Evolutionary conservation across 257 asterid genomes (phyloP).

Genomic region (Lavandula angustifolia): DNA sequence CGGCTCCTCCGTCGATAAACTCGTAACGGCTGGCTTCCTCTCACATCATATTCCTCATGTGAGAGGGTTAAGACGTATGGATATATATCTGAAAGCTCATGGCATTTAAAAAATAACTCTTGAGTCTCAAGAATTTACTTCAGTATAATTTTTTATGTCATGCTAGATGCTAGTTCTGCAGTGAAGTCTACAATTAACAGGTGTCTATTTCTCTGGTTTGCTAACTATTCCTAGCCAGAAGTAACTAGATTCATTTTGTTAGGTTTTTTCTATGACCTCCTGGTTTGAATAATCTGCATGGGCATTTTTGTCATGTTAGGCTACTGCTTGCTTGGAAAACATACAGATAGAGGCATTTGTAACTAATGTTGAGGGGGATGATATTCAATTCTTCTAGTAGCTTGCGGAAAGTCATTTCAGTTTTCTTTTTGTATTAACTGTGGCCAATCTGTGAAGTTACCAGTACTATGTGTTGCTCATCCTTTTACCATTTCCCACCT

Average conservation of each 20-base stretch:
- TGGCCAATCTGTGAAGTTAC: slow-evolving; percentile 27
- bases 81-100: background rate
- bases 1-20: too few species aligned
- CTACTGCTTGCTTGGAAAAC: slow-evolving; percentile 51
- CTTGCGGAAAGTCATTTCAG: slow-evolving; percentile 26
- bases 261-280: slow-evolving; percentile 31
- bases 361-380: slow-evolving; percentile 51
- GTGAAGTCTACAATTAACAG: background rate
- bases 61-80: background rate
- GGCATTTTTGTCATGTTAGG: slow-evolving; percentile 44
- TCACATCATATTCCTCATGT: background rate
- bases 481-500: slow-evolving; percentile 24
- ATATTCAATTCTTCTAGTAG: slow-evolving; percentile 37
- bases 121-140: background rate
- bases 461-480: slow-evolving; percentile 20
- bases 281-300: slow-evolving; percentile 32
- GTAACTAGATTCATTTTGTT: slow-evolving; percentile 5
- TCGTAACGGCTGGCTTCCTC: too few species aligned
- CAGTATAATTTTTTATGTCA: background rate
- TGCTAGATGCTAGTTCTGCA: slow-evolving; percentile 5
- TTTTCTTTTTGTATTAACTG: slow-evolving; percentile 18
- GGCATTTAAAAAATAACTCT: background rate
- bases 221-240: background rate
- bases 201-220: slow-evolving; percentile 10
- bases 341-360: slow-evolving; percentile 66